phyloP scores from a whole-genome alignment of 2,329 filamentous ascomycete genomes.

The Ophiostoma australiae region DNA sequence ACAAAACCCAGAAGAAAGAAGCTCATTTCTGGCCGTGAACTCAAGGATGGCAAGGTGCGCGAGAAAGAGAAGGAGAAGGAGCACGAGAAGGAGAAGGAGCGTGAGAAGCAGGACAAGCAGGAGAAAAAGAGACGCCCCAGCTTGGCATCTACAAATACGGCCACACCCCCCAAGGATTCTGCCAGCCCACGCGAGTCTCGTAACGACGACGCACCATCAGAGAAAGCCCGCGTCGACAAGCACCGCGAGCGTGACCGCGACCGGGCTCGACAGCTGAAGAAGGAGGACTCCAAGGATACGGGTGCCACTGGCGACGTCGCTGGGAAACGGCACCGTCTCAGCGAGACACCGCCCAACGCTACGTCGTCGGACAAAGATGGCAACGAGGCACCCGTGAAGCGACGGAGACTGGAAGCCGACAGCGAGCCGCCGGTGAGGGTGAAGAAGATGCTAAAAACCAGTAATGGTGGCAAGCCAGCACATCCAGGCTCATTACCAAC shows the following conservation, averaged over 20 bases:
- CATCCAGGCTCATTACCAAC: constrained; percentile 22
- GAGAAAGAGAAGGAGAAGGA: constrained; percentile 29
- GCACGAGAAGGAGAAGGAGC: constrained; percentile 34
- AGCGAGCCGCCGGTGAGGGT: constrained; percentile 19
- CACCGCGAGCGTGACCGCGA: constrained; percentile 58
- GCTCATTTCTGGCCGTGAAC: constrained; percentile 58
- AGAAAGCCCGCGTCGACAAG: constrained; percentile 51
- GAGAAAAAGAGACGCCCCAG: constrained; percentile 53
- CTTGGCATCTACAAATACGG: constrained; percentile 47
- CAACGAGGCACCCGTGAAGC: constrained; percentile 49
- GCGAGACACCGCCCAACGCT: constrained; percentile 53
- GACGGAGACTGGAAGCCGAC: constrained; percentile 54
- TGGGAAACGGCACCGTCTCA: constrained; percentile 55
- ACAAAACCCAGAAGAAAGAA: constrained; percentile 60
- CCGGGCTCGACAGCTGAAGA: constrained; percentile 56
- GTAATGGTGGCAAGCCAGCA: background rate
- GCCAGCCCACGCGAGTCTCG: constrained; percentile 49
- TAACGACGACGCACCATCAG: constrained; percentile 43
- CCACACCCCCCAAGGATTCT: constrained; percentile 50
- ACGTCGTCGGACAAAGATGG: constrained; percentile 51
- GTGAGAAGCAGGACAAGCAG: constrained; percentile 38
- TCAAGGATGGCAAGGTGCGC: constrained; percentile 47
- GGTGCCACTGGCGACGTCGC: constrained; percentile 46
- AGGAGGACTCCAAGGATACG: constrained; percentile 55
- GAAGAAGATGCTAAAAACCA: constrained; percentile 40